Evolutionary conservation across 148 eudicot species (phyloP).

Genomic region (Chenopodium berlandieri): DNA sequence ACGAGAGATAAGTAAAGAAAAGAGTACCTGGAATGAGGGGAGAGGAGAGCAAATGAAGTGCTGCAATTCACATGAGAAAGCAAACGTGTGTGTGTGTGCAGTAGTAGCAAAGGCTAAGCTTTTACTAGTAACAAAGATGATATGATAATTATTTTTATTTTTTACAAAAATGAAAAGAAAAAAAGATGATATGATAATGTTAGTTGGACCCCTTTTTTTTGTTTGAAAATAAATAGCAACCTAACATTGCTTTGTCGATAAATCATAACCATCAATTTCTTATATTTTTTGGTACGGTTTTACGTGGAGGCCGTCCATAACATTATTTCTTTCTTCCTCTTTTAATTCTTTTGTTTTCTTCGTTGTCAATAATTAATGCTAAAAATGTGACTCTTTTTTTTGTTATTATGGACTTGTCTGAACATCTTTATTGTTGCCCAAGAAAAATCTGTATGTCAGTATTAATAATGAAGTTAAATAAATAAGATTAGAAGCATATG

Average conservation of each 20-base stretch:
- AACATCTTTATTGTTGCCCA: neutral
- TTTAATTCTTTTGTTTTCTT: neutral
- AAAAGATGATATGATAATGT: conserved; percentile 20
- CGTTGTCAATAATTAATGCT: neutral
- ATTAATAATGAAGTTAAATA: neutral
- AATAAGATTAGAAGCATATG: too few species aligned
- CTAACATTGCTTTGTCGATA: conserved; percentile 25
- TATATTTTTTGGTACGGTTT: conserved; percentile 9
- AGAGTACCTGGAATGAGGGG: neutral
- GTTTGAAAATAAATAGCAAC: conserved; percentile 29
- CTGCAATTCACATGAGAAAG: neutral
- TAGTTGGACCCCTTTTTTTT: conserved; percentile 11
- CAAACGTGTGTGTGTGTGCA: neutral
- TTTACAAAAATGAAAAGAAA: too few species aligned
- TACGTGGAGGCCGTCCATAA: conserved; percentile 28
- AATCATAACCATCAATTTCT: conserved; percentile 27
- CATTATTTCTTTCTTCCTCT: conserved; percentile 2
- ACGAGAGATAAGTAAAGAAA: neutral
- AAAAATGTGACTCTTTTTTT: neutral
- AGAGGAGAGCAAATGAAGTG: neutral
- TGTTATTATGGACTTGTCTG: neutral
- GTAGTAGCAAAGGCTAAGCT: neutral
- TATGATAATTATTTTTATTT: neutral
- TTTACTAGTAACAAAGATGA: neutral
- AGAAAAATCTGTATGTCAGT: neutral